Evolutionary conservation across 2,329 filamentous ascomycete species (phyloP), one percentile per base, ranked within the genome.

Genomic region (Rachicladosporium sp.): DNA sequence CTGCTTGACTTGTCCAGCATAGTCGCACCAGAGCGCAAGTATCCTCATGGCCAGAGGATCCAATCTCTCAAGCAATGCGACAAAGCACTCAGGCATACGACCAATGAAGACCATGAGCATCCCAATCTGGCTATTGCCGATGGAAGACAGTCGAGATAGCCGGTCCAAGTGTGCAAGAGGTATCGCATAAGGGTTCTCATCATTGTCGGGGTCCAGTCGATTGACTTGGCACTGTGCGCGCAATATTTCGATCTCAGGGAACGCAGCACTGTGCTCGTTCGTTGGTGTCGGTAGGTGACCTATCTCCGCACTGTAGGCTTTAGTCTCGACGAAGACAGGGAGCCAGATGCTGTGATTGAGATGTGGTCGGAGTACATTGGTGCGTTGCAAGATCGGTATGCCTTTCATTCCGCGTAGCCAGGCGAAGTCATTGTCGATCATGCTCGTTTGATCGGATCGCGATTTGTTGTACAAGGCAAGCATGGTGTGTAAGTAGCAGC

Each of bases 401-500:
- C 39, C 39, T 8, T 37, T 36, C 34, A 41, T 36, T n/a, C 33
- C 13, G 4, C 39, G 34, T 6, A 41, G 12, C 39, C 34, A 41
- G 9, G 39, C 39, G 21, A 41, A 41, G 19, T 37, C 34, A 7
- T 19, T 41, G 23, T 41, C 39, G 10, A 33, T 30, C 7, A 27
- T 30, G 5, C 27, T 9, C 10, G 34, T 13, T 29, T 41, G 34
- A 13, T 37, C 39, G 11, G 29, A 10, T 12, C 31, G 34, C 10
- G 34, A 31, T 31, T 40, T 40, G 29, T 40, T 31, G 15, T 40
- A 34, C 19, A 41, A 37, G 5, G 34, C 39, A 3, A 41, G 12
- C 39, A 37, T 36, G 10, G 34, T 35, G 35, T 41, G 39, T 12
- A 41, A 31, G 10, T 37, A 37, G 21, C 34, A 41, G 39, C 39